phyloP scores from a whole-genome alignment of 257 asterid genomes.

The Solanum stenotomum region DNA sequence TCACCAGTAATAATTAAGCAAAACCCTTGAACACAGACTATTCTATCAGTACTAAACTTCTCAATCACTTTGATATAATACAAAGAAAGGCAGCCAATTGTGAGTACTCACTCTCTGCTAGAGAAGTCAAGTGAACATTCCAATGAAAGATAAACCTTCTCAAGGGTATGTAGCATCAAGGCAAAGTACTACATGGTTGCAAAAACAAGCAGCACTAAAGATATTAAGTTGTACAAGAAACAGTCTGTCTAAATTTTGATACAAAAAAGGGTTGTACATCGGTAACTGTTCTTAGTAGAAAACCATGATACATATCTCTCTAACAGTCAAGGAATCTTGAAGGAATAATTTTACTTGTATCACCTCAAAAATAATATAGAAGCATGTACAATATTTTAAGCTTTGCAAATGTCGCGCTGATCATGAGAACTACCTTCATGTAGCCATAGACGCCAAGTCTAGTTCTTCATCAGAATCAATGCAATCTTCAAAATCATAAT shows the following conservation, averaged over 20 bases:
- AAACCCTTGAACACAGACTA: not conserved
- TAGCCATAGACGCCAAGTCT: constrained; percentile 74
- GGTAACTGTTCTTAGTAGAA: not conserved
- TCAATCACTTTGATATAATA: not conserved
- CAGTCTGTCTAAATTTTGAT: not conserved
- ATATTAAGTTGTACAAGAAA: not conserved
- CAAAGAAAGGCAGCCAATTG: not conserved
- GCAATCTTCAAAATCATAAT: constrained; percentile 66
- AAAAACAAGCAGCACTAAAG: not conserved
- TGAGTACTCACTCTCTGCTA: not conserved
- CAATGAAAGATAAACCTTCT: not conserved
- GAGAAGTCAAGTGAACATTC: not conserved
- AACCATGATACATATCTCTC: not conserved
- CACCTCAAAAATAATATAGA: not conserved
- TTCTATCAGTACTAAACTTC: not conserved
- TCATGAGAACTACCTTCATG: constrained; percentile 10
- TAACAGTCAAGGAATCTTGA: not conserved
- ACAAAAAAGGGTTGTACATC: not conserved
- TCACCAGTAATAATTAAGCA: not conserved
- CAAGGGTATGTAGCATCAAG: not conserved
- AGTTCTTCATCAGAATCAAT: constrained; percentile 93
- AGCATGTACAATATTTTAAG: constrained; percentile 1
- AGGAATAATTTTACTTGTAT: not conserved
- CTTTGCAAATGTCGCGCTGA: not conserved
- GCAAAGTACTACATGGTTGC: not conserved